phyloP scores from a whole-genome alignment of 192 early-diverging fungal genomes.

The Rhizophagus sp. region DNA sequence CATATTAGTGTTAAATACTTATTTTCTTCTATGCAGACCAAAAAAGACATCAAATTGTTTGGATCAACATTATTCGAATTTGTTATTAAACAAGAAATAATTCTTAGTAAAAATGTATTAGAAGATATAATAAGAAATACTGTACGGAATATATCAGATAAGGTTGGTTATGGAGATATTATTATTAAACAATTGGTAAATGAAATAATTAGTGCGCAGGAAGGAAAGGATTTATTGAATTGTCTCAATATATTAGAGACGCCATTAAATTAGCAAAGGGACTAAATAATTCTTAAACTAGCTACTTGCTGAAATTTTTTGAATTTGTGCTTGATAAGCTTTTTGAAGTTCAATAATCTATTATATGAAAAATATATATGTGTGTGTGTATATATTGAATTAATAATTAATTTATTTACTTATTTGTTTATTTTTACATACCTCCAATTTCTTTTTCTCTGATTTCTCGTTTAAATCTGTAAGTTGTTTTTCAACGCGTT shows the following conservation, averaged over 20 bases:
- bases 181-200: background rate
- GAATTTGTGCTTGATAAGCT: background rate
- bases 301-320: background rate
- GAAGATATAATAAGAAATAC: background rate
- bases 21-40: constrained; percentile 18
- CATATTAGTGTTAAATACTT: constrained; percentile 4
- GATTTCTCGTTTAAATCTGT: constrained; percentile 81
- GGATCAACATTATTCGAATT: background rate
- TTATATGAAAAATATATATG: background rate
- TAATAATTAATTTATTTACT: background rate
- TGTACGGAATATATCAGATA: background rate
- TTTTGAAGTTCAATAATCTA: constrained; percentile 12
- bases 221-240: background rate
- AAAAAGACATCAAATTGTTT: background rate
- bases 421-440: constrained; percentile 7
- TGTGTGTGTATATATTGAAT: background rate
- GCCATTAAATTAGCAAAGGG: background rate
- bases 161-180: background rate
- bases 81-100: background rate
- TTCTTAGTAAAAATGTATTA: background rate
- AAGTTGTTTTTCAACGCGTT: constrained; percentile 80
- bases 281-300: background rate
- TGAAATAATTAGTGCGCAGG: constrained; percentile 5
- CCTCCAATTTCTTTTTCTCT: constrained; percentile 77
- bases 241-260: constrained; percentile 12